Evolutionary conservation across 257 asterid species (phyloP), one percentile per base, ranked within the genome.

Genomic region (Plantago major): DNA sequence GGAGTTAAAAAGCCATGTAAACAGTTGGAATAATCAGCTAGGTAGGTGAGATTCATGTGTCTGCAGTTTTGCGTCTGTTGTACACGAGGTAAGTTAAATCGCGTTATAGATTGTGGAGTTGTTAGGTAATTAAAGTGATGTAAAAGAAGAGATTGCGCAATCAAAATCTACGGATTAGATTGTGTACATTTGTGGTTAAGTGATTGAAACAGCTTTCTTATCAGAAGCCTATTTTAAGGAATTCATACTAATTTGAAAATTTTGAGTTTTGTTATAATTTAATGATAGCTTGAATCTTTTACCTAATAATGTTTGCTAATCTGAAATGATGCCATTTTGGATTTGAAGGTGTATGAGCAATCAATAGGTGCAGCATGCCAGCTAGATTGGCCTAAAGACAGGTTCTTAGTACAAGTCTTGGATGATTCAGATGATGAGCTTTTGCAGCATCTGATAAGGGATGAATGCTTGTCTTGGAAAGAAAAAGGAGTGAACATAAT

Each of bases 401-500:
- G 97, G 18, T 74, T 87, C 58, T 64, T 90, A 46, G 78, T 90
- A 22, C 97, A 90, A 81, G 84, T 90, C 5, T 74, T 90, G 79
- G 97, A 90, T 46, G 97, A 90, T 68, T 90, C 97, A n/a, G 87
- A 82, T 63, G 97, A 90, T 70, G 93, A 90, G 46, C 66, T 81
- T n/a, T 63, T 78, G 22, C 91, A 82, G 81, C 75, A 78, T 60
- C 58, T 90, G 82, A 90, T 87, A 63, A 82, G 79, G 48, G 80
- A 79, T 45, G 96, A 90, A 56, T 85, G 80, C 7, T 49, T 66
- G 55, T 84, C 84, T 0, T 90, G 97, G 97, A 90, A 85, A 40
- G 91, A 82, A 66, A 85, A 83, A 70, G 96, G 97, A 11, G 95
- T 79, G 33, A 87, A 90, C 66, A 90, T 90, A 44, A 74, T 90